Base-by-base conservation (phyloP, 495 filamentous ascomycete species). In the Hapsidospora chrysogenum region DNA sequence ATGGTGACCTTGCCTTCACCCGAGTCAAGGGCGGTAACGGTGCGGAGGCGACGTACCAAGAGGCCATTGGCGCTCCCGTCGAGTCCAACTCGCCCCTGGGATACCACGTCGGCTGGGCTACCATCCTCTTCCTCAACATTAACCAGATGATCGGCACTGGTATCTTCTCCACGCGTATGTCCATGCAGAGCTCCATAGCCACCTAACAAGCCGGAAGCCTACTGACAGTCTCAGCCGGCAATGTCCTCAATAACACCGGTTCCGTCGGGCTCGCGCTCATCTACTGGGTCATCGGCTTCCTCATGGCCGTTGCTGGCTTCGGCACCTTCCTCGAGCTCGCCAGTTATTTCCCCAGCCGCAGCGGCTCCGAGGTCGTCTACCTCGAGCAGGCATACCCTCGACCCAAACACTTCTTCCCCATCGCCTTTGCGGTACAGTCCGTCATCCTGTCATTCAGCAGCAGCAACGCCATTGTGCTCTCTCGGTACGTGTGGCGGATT, bases 361-460 rank as follows among this genome's bases (percentile, higher is more conserved):
- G 72, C 2, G 75, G 74, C 2, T 60, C 69, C 0, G 70, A 80
- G 40, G 72, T 74, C 6, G 72, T 75, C 3, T 80, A 76, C 37
- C 60, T 78, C 1, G 75, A 80, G 45, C 74, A 78, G 44, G 64
- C 70, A 3, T 80, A 63, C 41, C 74, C 72, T 1, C 53, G 69
- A 16, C 75, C 75, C 3, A 63, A 57, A 29, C 74, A 72, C 39
- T 60, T 80, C 30, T 68, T 77, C 21, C 71, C 73, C 0, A 68
- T 66, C 0, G 52, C 70, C 1, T 78, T 75, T 44, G 73, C 73
- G 1, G 60, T 74, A 23, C 66, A 70, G 41, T 55, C 63, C 1
- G 68, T 78, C 1, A 35, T 72, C 1, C 57, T 80, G 7, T 74
- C 72, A 0, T 78, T 78, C 38, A 68, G 61, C 35, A 72, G 69